These are phyloP conservation scores for Thelonectria discophora DNA, from an alignment of 2,329 filamentous ascomycete species.

Conservation along the genomic window DNA sequence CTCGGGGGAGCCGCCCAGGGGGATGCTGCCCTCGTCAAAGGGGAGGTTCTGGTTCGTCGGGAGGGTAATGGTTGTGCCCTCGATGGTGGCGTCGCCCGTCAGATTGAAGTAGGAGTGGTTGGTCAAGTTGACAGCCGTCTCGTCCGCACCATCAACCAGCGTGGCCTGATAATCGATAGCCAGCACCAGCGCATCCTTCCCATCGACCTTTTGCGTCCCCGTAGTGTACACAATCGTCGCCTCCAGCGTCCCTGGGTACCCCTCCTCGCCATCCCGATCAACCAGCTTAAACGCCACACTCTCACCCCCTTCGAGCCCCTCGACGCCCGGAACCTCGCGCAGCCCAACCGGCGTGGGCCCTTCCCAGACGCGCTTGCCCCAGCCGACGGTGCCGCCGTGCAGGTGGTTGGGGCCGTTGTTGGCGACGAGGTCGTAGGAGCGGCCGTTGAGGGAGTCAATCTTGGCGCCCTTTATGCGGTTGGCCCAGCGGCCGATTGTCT, in stretches of 20 bases:
- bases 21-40: slow-evolving; percentile 77
- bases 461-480: slow-evolving; percentile 81
- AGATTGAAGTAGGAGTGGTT: slow-evolving; percentile 90
- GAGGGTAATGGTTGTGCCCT: slow-evolving; percentile 73
- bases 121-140: slow-evolving; percentile 91
- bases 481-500: slow-evolving; percentile 86
- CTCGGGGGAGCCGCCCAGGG: slow-evolving; percentile 68
- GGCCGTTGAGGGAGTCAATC: slow-evolving; percentile 76
- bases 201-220: slow-evolving; percentile 69
- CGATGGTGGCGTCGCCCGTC: slow-evolving; percentile 60
- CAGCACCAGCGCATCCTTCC: slow-evolving; percentile 74
- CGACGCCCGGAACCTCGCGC: slow-evolving; percentile 58
- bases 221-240: slow-evolving; percentile 81
- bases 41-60: slow-evolving; percentile 73
- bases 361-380: slow-evolving; percentile 82
- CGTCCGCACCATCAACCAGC: slow-evolving; percentile 80
- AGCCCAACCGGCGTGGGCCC: slow-evolving; percentile 72
- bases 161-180: slow-evolving; percentile 91
- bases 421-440: slow-evolving; percentile 72
- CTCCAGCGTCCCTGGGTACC: slow-evolving; percentile 87
- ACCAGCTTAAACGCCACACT: slow-evolving; percentile 71
- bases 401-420: slow-evolving; percentile 83
- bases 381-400: slow-evolving; percentile 78
- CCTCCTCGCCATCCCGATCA: slow-evolving; percentile 85
- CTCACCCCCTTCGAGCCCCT: slow-evolving; percentile 67